phyloP scores from a whole-genome alignment of 768 basidiomycete genomes.

The Mycena rosella region DNA sequence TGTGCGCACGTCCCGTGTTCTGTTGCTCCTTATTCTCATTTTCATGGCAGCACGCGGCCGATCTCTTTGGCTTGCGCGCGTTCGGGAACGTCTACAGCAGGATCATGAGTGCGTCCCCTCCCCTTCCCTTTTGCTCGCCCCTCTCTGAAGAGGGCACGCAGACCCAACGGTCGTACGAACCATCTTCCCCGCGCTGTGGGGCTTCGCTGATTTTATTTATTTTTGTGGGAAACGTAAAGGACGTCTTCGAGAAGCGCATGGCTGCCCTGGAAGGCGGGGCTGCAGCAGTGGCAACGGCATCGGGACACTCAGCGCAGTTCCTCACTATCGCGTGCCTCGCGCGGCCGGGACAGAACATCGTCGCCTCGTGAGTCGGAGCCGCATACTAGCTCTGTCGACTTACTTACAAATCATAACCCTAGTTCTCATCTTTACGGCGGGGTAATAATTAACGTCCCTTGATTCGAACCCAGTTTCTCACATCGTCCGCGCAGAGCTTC shows the following conservation, averaged over 20 bases:
- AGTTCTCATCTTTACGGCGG: slow-evolving; percentile 79
- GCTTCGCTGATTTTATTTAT: neutral
- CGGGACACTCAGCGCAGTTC: slow-evolving; percentile 85
- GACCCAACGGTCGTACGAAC: slow-evolving; percentile 16
- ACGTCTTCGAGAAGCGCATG: slow-evolving; percentile 84
- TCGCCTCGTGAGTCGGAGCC: slow-evolving; percentile 66
- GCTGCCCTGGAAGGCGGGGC: slow-evolving; percentile 85
- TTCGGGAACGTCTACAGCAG: slow-evolving; percentile 76
- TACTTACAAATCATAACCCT: neutral
- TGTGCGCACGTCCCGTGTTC: slow-evolving; percentile 49
- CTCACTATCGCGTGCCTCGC: slow-evolving; percentile 74
- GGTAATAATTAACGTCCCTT: slow-evolving; percentile 49
- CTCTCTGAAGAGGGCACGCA: neutral
- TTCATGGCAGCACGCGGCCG: slow-evolving; percentile 70
- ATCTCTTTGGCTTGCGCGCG: slow-evolving; percentile 75
- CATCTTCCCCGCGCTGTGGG: neutral
- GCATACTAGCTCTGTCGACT: neutral
- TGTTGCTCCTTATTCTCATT: slow-evolving; percentile 1
- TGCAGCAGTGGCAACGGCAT: slow-evolving; percentile 80
- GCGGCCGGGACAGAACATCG: slow-evolving; percentile 80
- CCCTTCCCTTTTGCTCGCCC: neutral
- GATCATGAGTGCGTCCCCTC: slow-evolving; percentile 60
- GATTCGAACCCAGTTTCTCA: neutral
- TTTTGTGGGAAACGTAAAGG: slow-evolving; percentile 54
- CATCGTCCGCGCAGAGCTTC: slow-evolving; percentile 60